Percentiles rank a stretch among this genome's conserved stretches.
These are phyloP conservation scores for Argentina anserina DNA, from an alignment of 306 rosid genomes.

Conservation along the genomic window DNA sequence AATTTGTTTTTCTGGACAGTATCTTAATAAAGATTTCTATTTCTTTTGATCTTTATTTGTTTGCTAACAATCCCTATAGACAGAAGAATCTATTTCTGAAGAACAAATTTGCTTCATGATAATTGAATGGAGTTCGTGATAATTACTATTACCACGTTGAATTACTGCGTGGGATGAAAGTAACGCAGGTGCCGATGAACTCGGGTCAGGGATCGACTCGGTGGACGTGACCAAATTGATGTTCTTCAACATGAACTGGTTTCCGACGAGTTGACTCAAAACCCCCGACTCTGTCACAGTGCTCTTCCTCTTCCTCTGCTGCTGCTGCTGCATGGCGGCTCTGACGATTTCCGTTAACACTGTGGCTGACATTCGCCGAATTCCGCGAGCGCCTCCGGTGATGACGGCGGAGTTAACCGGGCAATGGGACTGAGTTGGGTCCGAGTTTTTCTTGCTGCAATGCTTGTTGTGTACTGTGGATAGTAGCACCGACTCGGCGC, in stretches of 20 bases:
- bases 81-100: conserved; percentile 63
- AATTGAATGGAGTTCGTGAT: conserved; percentile 38
- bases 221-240: conserved; percentile 33
- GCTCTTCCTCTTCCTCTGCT: conserved; percentile 30
- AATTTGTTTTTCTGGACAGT: not conserved
- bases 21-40: conserved; percentile 6
- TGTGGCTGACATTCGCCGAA: conserved; percentile 55
- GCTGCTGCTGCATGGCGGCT: conserved; percentile 36
- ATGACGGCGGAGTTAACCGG: conserved; percentile 43
- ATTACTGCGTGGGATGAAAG: conserved; percentile 35
- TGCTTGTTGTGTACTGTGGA: conserved; percentile 31
- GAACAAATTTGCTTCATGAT: conserved; percentile 57
- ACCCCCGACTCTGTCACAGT: conserved; percentile 51
- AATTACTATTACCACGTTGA: conserved; percentile 42
- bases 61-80: conserved; percentile 67
- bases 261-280: conserved; percentile 57
- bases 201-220: conserved; percentile 56
- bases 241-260: conserved; percentile 38
- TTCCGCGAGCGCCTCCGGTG: conserved; percentile 77
- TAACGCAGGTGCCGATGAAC: conserved; percentile 31
- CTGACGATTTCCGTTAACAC: conserved; percentile 58
- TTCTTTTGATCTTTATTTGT: not conserved
- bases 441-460: conserved; percentile 32
- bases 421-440: conserved; percentile 26
- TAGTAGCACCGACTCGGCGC: conserved; percentile 51